Conservation (phyloP, 2,329 filamentous ascomycete genomes). For the Pyrenochaeta sp. region DNA sequence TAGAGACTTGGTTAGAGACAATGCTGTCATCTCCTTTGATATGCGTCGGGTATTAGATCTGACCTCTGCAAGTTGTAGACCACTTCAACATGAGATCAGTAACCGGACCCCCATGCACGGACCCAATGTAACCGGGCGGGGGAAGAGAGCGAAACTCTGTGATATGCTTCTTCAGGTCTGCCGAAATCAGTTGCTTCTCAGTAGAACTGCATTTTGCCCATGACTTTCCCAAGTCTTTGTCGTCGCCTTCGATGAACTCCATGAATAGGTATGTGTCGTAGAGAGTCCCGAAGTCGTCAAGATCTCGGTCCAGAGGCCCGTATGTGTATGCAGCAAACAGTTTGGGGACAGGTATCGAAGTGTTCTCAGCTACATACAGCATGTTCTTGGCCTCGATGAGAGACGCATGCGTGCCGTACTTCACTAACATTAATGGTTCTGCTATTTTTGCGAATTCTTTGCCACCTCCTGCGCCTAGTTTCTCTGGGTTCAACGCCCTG, state of each 20-base stretch:
- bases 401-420: conserved; percentile 24
- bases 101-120: conserved; percentile 22
- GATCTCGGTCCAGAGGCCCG: conserved; percentile 18
- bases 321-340: conserved; percentile 26
- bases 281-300: conserved; percentile 15
- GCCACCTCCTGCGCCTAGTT: conserved; percentile 4
- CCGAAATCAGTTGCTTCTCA: conserved; percentile 24
- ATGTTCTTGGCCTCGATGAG: conserved; percentile 28
- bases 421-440: conserved; percentile 19
- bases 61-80: conserved; percentile 23
- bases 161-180: conserved; percentile 22
- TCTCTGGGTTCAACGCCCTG: conserved; percentile 14
- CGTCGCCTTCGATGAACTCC: conserved; percentile 27
- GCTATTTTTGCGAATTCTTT: conserved; percentile 15
- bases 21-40: too few relatives aligned
- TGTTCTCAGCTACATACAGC: conserved; percentile 21
- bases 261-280: conserved; percentile 27
- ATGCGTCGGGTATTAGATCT: conserved; percentile 2
- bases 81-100: conserved; percentile 31
- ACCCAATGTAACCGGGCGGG: conserved; percentile 21
- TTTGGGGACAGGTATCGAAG: conserved; percentile 26
- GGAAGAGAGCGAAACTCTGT: conserved; percentile 24
- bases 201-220: conserved; percentile 16
- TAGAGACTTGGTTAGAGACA: conserved; percentile 17
- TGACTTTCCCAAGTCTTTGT: conserved; percentile 14